Conservation (phyloP, 805 yeast genomes). For the Candida morakotiae region DNA sequence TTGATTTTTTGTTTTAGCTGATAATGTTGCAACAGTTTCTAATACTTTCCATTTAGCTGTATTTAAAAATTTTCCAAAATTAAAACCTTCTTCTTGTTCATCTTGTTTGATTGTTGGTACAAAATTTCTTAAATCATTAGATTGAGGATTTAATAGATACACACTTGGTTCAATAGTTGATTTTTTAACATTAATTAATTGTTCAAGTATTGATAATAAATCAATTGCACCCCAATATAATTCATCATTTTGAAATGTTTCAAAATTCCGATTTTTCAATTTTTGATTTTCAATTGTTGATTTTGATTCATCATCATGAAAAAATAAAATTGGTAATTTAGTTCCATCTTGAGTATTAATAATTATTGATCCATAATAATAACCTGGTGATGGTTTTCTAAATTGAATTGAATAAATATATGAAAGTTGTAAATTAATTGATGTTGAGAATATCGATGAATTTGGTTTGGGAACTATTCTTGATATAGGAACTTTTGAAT, state of each 20-base stretch:
- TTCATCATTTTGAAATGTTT: slow-evolving; percentile 57
- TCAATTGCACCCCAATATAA: slow-evolving; percentile 92
- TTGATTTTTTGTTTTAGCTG: slow-evolving; percentile 44
- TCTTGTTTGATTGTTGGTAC: slow-evolving; percentile 31
- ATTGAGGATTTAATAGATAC: slow-evolving; percentile 73
- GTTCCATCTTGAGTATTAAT: slow-evolving; percentile 66
- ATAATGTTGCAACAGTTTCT: slow-evolving; percentile 77
- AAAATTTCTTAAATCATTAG: slow-evolving; percentile 59
- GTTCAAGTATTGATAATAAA: slow-evolving; percentile 53
- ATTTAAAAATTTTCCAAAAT: slow-evolving; percentile 48
- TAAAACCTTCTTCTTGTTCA: slow-evolving; percentile 15
- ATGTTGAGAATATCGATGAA: slow-evolving; percentile 49
- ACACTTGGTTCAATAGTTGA: slow-evolving; percentile 72
- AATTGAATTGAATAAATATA: slow-evolving; percentile 75
- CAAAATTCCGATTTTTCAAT: slow-evolving; percentile 59
- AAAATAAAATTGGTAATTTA: slow-evolving; percentile 78
- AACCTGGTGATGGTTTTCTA: slow-evolving; percentile 77
- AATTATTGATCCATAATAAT: slow-evolving; percentile 90
- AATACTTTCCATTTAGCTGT: slow-evolving; percentile 84
- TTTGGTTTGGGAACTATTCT: slow-evolving; percentile 49
- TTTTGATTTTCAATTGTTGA: slow-evolving; percentile 65
- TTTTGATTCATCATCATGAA: slow-evolving; percentile 86
- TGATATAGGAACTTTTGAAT: slow-evolving; percentile 3
- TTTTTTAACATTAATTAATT: slow-evolving; percentile 58
- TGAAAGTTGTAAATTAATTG: slow-evolving; percentile 60